Base-by-base conservation (phyloP, 257 asterid genomes). In the Lycium barbarum region DNA sequence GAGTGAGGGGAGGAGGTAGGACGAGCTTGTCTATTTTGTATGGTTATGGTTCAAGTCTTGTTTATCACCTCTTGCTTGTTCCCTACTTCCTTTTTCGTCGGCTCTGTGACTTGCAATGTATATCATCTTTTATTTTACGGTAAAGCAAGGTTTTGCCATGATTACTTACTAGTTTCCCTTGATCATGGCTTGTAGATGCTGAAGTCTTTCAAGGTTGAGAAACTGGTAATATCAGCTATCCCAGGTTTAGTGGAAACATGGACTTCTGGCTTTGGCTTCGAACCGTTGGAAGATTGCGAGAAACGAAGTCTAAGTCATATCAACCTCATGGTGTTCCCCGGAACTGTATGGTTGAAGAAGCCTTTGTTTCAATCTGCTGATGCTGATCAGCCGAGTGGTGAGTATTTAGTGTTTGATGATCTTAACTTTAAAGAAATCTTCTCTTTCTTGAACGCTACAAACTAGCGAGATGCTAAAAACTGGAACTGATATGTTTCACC, bases 251-350 rank as follows among this genome's bases (percentile, higher is more conserved):
- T 97, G 62, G 98, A 93, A 86, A 97, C 99, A 81, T 97, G 99
- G 99, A 94, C 97, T 1, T 87, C 84, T 8, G 98, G 98, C 63
- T 97, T 97, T 82, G 99, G 98, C 79, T 97, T 97, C 88, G 83
- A 88, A 83, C 94, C 85, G 72, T 86, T 97, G 91, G 93, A 90
- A 87, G 98, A 93, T 79, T 84, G 89, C 9, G 99, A 96, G 87
- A 93, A 78, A 85, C 91, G 36, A 71, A 87, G 91, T 76, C 89
- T 96, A 35, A 93, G 97, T 87, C 84, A 90, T 86, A 84, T 88
- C 83, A 96, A 91, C 90, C 92, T 97, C 26, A 95, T 95, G 98
- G 98, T 97, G 62, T 97, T 97, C 85, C 98, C 98, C 18, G 98
- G 98, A 80, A 82, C 98, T 1, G 91, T 95, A 59, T 95, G 98